Percentiles rank a stretch among this genome's conserved stretches.
Evolutionary conservation across 75 land plant species (phyloP).

Genomic region (Gnetum montanum): DNA sequence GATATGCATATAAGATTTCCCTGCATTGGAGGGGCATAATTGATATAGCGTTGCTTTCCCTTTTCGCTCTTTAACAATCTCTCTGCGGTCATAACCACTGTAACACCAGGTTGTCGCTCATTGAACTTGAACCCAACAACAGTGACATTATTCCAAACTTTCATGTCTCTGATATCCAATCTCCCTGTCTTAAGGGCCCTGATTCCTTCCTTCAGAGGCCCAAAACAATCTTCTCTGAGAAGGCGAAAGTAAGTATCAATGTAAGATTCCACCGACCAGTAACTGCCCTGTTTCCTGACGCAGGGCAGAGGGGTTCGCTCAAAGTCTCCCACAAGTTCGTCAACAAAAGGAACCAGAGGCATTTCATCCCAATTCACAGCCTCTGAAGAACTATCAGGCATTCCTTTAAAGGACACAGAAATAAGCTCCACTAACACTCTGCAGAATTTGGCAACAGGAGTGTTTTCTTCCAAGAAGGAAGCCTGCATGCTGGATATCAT

Average conservation of each 20-base stretch:
- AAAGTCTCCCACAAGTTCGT: background rate
- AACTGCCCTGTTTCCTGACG: constrained; percentile 14
- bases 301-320: constrained; percentile 10
- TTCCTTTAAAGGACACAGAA: background rate
- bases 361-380: background rate
- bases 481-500: background rate
- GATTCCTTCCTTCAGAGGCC: constrained; percentile 10
- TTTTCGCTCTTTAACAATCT: background rate
- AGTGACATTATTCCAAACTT: constrained; percentile 6
- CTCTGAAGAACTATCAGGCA: background rate
- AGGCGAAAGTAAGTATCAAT: constrained; percentile 13
- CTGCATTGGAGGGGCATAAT: constrained; percentile 6
- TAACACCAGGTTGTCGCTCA: constrained; percentile 6
- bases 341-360: background rate
- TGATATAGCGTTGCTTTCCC: background rate
- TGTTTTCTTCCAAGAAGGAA: background rate
- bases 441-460: background rate
- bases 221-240: constrained; percentile 15
- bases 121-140: constrained; percentile 8
- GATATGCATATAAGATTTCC: constrained; percentile 15
- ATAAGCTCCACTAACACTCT: background rate
- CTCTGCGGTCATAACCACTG: constrained; percentile 1
- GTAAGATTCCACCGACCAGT: constrained; percentile 8
- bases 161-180: constrained; percentile 13
- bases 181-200: constrained; percentile 3